Conservation (phyloP, 1,284 basidiomycete genomes). For the Ceratobasidium sp. region DNA sequence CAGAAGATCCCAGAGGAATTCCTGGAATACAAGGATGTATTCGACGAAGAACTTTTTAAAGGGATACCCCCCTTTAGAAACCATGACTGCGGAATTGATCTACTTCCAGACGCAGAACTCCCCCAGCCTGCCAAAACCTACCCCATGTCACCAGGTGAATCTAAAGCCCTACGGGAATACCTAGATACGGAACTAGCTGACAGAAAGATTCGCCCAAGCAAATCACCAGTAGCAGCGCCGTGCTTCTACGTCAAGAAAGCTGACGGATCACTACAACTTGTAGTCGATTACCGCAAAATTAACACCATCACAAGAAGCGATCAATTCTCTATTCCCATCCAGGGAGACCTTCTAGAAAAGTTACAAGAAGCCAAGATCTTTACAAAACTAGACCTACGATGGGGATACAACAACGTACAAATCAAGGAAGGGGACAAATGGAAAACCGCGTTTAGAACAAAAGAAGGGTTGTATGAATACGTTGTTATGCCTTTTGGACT, state of each 20-base stretch:
- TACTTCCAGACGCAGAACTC: no score
- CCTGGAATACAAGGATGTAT: no score
- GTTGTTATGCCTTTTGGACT: slow-evolving; percentile 58
- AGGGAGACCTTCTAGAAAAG: slow-evolving; percentile 49
- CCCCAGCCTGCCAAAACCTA: no score
- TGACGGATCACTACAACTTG: slow-evolving; percentile 55
- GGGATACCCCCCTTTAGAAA: no score
- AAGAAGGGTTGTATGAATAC: slow-evolving; percentile 55
- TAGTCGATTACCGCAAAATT: slow-evolving; percentile 59
- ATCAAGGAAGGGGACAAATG: slow-evolving; percentile 49
- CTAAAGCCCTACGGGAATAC: not conserved
- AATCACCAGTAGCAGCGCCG: not conserved
- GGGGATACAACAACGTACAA: slow-evolving; percentile 51
- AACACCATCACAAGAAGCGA: slow-evolving; percentile 53
- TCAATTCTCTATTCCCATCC: slow-evolving; percentile 47
- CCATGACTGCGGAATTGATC: no score
- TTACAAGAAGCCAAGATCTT: slow-evolving; percentile 48
- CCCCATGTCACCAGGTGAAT: slow-evolving; percentile 8
- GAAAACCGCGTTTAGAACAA: slow-evolving; percentile 56
- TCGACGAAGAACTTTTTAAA: no score
- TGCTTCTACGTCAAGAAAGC: slow-evolving; percentile 50
- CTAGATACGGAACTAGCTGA: slow-evolving; percentile 17
- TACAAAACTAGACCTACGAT: slow-evolving; percentile 52
- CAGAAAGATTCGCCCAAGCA: slow-evolving; percentile 15
- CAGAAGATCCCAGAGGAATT: no score